phyloP scores from a whole-genome alignment of 108 stramenopile genomes.

The Nannochloropsis salina region DNA sequence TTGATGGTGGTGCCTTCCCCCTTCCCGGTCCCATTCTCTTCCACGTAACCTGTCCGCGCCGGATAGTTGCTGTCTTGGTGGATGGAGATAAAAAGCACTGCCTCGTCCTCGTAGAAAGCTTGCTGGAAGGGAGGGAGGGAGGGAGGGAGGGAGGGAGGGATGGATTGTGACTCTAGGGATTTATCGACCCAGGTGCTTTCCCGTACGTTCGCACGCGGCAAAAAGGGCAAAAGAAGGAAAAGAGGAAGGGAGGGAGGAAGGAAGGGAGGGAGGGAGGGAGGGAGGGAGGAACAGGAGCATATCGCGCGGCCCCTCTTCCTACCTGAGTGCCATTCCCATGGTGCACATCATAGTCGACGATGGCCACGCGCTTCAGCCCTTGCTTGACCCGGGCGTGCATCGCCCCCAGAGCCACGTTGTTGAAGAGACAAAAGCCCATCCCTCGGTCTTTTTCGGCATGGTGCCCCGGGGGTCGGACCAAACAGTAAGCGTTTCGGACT shows the following conservation, averaged over 20 bases:
- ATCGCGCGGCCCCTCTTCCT: neutral
- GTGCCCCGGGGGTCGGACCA: constrained; percentile 80
- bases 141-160: neutral
- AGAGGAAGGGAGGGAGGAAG: neutral
- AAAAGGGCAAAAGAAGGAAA: neutral
- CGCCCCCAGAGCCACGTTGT: constrained; percentile 75
- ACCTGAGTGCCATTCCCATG: constrained; percentile 59
- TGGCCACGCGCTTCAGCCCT: constrained; percentile 52
- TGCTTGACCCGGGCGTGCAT: constrained; percentile 55
- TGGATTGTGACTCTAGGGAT: neutral
- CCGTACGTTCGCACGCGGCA: neutral
- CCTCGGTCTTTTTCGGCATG: constrained; percentile 64
- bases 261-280: neutral
- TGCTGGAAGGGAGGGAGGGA: constrained; percentile 34
- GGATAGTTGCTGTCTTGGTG: constrained; percentile 57
- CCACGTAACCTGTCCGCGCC: constrained; percentile 32
- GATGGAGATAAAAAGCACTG: constrained; percentile 47
- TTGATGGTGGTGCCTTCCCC: constrained; percentile 49
- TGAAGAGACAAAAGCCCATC: constrained; percentile 75
- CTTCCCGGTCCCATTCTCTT: constrained; percentile 47
- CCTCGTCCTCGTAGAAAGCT: constrained; percentile 35
- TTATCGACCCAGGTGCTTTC: too few species aligned
- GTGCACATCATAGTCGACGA: constrained; percentile 65
- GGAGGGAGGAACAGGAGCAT: neutral
- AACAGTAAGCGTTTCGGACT: constrained; percentile 44